Evolutionary conservation across 768 basidiomycete species (phyloP), one percentile per base, ranked within the genome.

Genomic region (Tylopilus intermedius): DNA sequence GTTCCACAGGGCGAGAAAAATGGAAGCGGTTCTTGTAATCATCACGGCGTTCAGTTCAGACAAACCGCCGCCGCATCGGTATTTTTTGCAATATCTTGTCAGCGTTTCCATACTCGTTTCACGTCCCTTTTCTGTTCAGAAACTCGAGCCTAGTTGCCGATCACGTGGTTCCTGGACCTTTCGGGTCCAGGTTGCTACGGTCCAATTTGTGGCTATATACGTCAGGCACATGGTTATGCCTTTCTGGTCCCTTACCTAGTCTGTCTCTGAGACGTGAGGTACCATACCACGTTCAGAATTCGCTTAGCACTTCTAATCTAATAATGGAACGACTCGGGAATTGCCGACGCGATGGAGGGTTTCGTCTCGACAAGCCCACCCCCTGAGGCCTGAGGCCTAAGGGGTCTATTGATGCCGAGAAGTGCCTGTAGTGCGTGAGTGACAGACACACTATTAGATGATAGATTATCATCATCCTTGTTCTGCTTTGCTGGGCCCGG

Each of bases 401-500:
- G n/a, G n/a, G n/a, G n/a, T n/a, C n/a, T n/a, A n/a, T n/a, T n/a
- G n/a, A n/a, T n/a, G n/a, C n/a, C n/a, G n/a, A n/a, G n/a, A n/a
- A 18, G 18, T n/a, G n/a, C n/a, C n/a, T n/a, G n/a, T n/a, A n/a
- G n/a, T n/a, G n/a, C n/a, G n/a, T n/a, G n/a, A n/a, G n/a, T n/a
- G n/a, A n/a, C n/a, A n/a, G n/a, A n/a, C n/a, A n/a, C n/a, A n/a
- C n/a, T n/a, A n/a, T n/a, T n/a, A n/a, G n/a, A n/a, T n/a, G n/a
- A n/a, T n/a, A n/a, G n/a, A n/a, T n/a, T n/a, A n/a, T n/a, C n/a
- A n/a, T n/a, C n/a, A n/a, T n/a, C n/a, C n/a, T n/a, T n/a, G n/a
- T n/a, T 18, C 18, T 18, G 18, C 18, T 18, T 69, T 77, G 13
- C 69, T 83, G 11, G 82, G 81, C n/a, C 64, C 81, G 7, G 77